Percentiles rank a stretch among this genome's conserved stretches.
phyloP scores from a whole-genome alignment of 2,329 filamentous ascomycete genomes.

The Emergomyces orientalis region DNA sequence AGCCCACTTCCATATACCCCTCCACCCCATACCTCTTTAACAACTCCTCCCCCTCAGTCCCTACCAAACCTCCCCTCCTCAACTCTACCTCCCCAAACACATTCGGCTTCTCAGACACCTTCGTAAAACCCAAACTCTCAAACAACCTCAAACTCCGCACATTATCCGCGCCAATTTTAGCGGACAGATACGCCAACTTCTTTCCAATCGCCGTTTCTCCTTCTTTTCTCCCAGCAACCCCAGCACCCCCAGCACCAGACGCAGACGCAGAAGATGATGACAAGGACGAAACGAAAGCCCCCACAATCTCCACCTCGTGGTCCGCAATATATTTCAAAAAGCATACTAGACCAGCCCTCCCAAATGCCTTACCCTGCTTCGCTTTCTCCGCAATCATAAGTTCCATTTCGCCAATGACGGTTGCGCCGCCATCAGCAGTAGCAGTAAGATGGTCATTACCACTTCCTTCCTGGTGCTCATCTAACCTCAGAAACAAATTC shows the following conservation, averaged over 20 bases:
- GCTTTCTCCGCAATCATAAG: constrained; percentile 66
- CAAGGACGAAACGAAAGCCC: constrained; percentile 40
- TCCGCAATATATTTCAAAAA: constrained; percentile 60
- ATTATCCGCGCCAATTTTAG: constrained; percentile 54
- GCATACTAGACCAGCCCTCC: constrained; percentile 53
- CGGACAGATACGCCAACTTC: constrained; percentile 42
- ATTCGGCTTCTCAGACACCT: constrained; percentile 43
- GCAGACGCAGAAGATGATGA: background rate
- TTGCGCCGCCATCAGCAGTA: constrained; percentile 13
- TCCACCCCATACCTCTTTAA: constrained; percentile 27
- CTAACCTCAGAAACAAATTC: constrained; percentile 66
- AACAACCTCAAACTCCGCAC: constrained; percentile 50
- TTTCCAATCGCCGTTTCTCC: constrained; percentile 8
- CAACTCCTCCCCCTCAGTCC: constrained; percentile 20
- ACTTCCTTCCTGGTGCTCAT: constrained; percentile 43
- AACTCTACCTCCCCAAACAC: constrained; percentile 63
- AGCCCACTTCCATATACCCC: constrained; percentile 32
- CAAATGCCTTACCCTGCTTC: constrained; percentile 55
- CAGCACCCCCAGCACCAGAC: background rate
- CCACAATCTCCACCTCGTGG: constrained; percentile 47
- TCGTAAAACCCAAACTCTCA: constrained; percentile 49
- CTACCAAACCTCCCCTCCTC: constrained; percentile 28
- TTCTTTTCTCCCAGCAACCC: constrained; percentile 3
- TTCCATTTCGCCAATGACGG: constrained; percentile 63
- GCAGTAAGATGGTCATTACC: constrained; percentile 20